Evolutionary conservation across 106 monocot species (phyloP).

Genomic region (Platanthera guangdongensis): DNA sequence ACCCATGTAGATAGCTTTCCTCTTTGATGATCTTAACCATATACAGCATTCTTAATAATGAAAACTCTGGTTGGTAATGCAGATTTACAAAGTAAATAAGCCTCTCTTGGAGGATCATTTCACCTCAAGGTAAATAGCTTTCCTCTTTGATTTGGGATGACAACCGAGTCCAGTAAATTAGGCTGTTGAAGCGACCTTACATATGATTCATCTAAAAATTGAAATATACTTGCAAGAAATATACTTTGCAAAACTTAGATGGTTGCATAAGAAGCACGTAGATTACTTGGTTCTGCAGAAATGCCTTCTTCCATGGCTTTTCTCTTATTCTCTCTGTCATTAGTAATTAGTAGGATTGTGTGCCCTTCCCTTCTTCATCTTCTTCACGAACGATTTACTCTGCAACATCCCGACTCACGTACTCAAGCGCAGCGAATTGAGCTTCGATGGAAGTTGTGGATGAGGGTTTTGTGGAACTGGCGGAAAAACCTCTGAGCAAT

Average conservation of each 20-base stretch:
- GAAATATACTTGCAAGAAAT: not conserved
- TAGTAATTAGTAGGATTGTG: constrained; percentile 76
- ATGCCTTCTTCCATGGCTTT: constrained; percentile 79
- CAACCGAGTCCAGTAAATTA: constrained; percentile 73
- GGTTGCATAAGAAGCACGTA: constrained; percentile 4
- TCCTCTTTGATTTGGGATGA: constrained; percentile 71
- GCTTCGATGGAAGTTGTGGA: too few relatives aligned
- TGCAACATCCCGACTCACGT: too few relatives aligned
- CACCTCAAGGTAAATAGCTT: constrained; percentile 78
- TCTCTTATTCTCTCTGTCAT: constrained; percentile 89
- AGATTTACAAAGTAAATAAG: not conserved
- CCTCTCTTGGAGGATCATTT: not conserved
- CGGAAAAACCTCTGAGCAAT: too few relatives aligned
- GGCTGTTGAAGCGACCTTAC: constrained; percentile 75
- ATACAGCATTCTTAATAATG: too few relatives aligned
- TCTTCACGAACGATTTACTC: too few relatives aligned
- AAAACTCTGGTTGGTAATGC: not conserved
- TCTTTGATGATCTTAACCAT: too few relatives aligned
- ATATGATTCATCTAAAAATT: constrained; percentile 82
- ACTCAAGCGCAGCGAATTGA: too few relatives aligned
- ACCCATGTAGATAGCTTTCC: too few relatives aligned
- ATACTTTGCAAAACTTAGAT: not conserved
- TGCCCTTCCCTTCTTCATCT: not conserved
- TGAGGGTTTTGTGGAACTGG: too few relatives aligned
- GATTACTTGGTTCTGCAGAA: constrained; percentile 70